Base-by-base conservation (phyloP, 2,329 filamentous ascomycete species). In the Aspergillus glaucus region DNA sequence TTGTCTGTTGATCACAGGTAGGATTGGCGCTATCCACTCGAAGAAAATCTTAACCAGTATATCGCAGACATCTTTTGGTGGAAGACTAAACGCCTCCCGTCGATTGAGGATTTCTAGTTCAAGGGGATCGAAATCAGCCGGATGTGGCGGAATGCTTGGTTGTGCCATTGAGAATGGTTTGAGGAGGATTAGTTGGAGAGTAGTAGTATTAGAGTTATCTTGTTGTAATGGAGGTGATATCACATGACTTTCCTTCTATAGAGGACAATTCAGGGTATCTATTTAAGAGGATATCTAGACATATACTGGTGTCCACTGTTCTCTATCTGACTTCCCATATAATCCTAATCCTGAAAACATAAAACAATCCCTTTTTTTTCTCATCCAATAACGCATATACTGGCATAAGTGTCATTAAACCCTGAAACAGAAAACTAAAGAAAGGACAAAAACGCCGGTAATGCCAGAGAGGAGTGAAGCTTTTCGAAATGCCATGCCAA, bases 391-490 rank as follows among this genome's bases (percentile, higher is more conserved):
- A 30, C 26, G 26, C 26, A 30, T 30, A 30, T 30, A 30, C 10
- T 30, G 26, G 26, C 26, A 30, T 30, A 30, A 30, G 26, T 30
- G 26, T 30, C 26, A 36, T 19, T 30, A 14, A 36, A 36, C 24
- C 28, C 47, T 41, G 52, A 53, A 54, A 49, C 47, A 49, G 22
- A n/a, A 43, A 24, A 19, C 7, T 26, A 6, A 22, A 22, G 22
- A 24, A 56, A 48, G 52, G 10, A 49, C 55, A 50, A 45, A 50
- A 58, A 65, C 62, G 61, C 63, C 63, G 45, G 56, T 47, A 56
- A 65, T 66, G 62, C 62, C 57, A 50, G 47, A 55, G 51, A 49
- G 50, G 43, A 45, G 49, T 44, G 7, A 32, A 34, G 14, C 12
- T 17, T 8, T 17, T 50, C 45, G 47, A 45, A 44, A 49, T 50